Conservation (phyloP, 108 stramenopile species). For the Hondaea fermentalgiana region DNA sequence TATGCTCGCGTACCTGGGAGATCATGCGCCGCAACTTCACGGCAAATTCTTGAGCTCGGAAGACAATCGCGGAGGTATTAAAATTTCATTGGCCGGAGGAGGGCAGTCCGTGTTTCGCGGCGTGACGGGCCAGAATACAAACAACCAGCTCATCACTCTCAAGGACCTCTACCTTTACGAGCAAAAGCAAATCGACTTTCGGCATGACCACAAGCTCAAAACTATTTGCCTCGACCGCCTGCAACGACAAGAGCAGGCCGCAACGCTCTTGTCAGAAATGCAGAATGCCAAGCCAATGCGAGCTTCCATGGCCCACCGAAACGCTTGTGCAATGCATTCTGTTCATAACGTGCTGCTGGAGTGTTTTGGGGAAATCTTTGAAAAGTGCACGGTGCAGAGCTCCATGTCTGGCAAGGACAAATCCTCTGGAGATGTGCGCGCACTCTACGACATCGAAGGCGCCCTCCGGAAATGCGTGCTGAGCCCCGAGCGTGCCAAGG, state of each 20-base stretch:
- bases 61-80: not conserved
- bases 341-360: not conserved
- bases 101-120: not conserved
- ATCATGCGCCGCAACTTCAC: not conserved
- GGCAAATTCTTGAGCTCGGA: not conserved
- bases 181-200: not conserved
- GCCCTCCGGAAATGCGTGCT: not conserved
- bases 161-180: not conserved
- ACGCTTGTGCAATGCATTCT: not conserved
- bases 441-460: not conserved
- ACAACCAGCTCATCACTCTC: not conserved
- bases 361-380: not conserved
- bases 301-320: not conserved
- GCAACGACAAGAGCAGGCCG: not conserved
- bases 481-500: not conserved
- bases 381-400: conserved; percentile 13
- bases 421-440: not conserved
- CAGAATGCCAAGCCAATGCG: not conserved
- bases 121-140: not conserved
- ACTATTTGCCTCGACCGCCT: not conserved
- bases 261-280: not conserved
- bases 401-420: not conserved
- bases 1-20: not conserved
- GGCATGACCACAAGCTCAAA: not conserved
- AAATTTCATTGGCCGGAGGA: not conserved